These are phyloP conservation scores for Tuber melanosporum DNA, from an alignment of 495 filamentous ascomycete genomes.

Conservation along the genomic window DNA sequence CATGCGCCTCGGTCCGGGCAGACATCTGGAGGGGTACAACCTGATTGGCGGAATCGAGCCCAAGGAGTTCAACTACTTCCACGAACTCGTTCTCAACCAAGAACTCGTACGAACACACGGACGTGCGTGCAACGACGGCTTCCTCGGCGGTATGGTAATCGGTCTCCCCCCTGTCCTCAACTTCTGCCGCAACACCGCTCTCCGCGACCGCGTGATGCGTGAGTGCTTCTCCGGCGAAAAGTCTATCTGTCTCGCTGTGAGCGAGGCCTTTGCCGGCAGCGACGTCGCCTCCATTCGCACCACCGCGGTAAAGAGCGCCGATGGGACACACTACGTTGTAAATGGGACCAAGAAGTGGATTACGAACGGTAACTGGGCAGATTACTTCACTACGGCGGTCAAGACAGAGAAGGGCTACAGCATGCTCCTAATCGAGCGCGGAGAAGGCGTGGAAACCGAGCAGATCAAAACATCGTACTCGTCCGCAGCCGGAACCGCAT, in stretches of 20 bases:
- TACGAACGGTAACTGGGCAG: slow-evolving; percentile 76
- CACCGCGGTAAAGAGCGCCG: slow-evolving; percentile 71
- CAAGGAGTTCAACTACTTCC: slow-evolving; percentile 82
- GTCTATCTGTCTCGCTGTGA: slow-evolving; percentile 82
- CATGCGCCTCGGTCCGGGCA: slow-evolving; percentile 78
- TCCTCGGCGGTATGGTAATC: slow-evolving; percentile 69
- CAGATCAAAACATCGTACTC: slow-evolving; percentile 85
- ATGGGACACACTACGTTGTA: slow-evolving; percentile 78
- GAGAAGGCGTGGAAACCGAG: slow-evolving; percentile 52
- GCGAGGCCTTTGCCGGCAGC: slow-evolving; percentile 81
- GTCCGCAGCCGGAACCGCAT: slow-evolving; percentile 69
- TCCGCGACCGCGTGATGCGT: slow-evolving; percentile 59
- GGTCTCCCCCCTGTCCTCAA: slow-evolving; percentile 74
- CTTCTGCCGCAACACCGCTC: slow-evolving; percentile 61
- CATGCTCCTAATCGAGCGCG: slow-evolving; percentile 67
- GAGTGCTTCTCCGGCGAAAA: slow-evolving; percentile 76
- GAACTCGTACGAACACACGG: slow-evolving; percentile 65
- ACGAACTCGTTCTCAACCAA: slow-evolving; percentile 70
- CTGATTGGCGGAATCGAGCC: slow-evolving; percentile 65
- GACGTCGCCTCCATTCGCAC: slow-evolving; percentile 80
- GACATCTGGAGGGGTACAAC: slow-evolving; percentile 65
- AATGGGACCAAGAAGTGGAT: slow-evolving; percentile 94
- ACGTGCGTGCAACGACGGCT: slow-evolving; percentile 59
- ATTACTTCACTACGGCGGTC: slow-evolving; percentile 80
- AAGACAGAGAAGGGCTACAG: slow-evolving; percentile 75